These are phyloP conservation scores for Plenodomus tracheiphilus DNA, from an alignment of 2,329 filamentous ascomycete genomes.

Conservation along the genomic window DNA sequence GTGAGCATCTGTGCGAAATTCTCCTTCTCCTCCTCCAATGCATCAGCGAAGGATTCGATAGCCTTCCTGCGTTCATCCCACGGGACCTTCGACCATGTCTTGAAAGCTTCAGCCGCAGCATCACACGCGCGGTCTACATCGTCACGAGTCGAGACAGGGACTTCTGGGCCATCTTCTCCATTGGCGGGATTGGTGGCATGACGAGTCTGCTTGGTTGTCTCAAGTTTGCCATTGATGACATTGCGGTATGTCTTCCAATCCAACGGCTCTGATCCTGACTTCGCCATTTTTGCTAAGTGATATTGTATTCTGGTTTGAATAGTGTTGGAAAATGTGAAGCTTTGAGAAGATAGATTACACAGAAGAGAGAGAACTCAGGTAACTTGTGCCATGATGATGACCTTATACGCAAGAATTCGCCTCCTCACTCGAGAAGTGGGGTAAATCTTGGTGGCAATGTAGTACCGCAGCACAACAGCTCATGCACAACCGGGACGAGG, in stretches of 20 bases:
- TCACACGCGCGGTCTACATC: conserved; percentile 53
- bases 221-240: conserved; percentile 52
- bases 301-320: background rate
- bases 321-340: background rate
- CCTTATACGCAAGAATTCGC: background rate
- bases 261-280: background rate
- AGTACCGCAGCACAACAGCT: background rate
- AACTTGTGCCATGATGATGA: background rate
- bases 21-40: conserved; percentile 13
- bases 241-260: conserved; percentile 32
- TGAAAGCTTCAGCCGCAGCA: conserved; percentile 47
- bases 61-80: conserved; percentile 14
- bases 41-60: conserved; percentile 14
- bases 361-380: too few species aligned
- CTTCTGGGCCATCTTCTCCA: conserved; percentile 48
- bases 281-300: background rate
- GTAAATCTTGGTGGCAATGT: too few species aligned
- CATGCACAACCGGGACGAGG: background rate
- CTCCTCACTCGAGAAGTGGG: background rate
- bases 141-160: conserved; percentile 50
- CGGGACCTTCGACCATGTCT: conserved; percentile 41
- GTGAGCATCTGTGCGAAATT: conserved; percentile 14
- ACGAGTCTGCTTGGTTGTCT: conserved; percentile 46
- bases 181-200: conserved; percentile 55
- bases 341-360: background rate